Evolutionary conservation across 768 basidiomycete genomes (phyloP), one percentile per base, ranked within the genome.

Genomic region (Lanmaoa rubissima): DNA sequence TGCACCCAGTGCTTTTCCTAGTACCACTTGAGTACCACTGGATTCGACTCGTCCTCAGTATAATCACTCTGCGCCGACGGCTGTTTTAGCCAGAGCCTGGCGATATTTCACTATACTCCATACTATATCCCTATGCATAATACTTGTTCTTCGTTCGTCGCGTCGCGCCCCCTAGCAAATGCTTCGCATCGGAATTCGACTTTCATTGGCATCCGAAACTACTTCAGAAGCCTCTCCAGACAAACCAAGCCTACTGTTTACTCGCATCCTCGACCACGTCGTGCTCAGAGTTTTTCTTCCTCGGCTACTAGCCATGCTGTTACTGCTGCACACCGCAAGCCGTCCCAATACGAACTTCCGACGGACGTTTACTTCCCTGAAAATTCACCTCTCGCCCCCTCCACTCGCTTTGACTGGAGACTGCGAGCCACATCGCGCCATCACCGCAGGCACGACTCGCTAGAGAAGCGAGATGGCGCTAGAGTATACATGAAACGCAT

Each of bases 391-490:
- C 65, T 70, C 17, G 28, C 50, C 1, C 66, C 72, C 12, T 58
- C 66, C 12, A 28, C 63, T 31, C 64, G 87, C 8, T 86, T 83
- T 66, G 82, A 88, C 62, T 89, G 88, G 87, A 76, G 84, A 41
- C 62, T 75, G 39, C 76, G 83, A 19, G 79, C 85, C 9, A 57
- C 74, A 12, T 86, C 85, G 14, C 75, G 82, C 10, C n/a, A 16
- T 41, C 55, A 48, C 5, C 53, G 35, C 59, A 55, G 54, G 50
- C 54, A 65, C 62, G 43, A 48, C 54, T 21, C 53, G 51, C 57
- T 17, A 32, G 48, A 26, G 32, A 63, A 57, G 14, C 54, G 38
- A 51, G 57, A 49, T 24, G 60, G 55, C 47, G 41, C 54, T 46
- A 66, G 51, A 56, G 59, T 60, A 51, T 71, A 70, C 66, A 51